Conservation (phyloP, 768 basidiomycete species). For the Suillus alpinus region DNA sequence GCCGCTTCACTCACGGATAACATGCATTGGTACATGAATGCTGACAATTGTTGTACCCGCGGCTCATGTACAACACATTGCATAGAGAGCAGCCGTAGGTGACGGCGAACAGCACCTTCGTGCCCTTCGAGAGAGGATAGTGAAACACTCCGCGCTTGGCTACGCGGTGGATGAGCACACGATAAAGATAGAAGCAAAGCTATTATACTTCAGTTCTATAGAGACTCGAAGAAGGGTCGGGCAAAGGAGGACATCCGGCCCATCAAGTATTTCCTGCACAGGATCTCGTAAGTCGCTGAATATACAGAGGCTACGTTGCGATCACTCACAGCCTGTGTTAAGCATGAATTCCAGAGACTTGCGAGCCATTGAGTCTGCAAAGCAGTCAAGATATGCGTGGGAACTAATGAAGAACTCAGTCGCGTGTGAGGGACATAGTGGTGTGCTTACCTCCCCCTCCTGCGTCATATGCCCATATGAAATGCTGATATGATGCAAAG, state of each 20-base stretch:
- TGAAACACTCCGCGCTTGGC: constrained; percentile 40
- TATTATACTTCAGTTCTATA: constrained; percentile 40
- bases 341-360: constrained; percentile 40
- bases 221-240: constrained; percentile 38
- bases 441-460: constrained; percentile 37
- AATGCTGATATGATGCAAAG: constrained; percentile 53
- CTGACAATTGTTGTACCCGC: constrained; percentile 42
- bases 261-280: constrained; percentile 20
- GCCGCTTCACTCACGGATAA: constrained; percentile 35
- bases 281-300: constrained; percentile 2
- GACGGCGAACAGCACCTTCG: constrained; percentile 35
- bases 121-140: constrained; percentile 40
- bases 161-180: constrained; percentile 20
- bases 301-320: too few species aligned
- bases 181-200: not conserved
- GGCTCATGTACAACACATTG: constrained; percentile 36
- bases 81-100: constrained; percentile 36
- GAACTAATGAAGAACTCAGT: constrained; percentile 24
- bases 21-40: constrained; percentile 40
- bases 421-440: not conserved
- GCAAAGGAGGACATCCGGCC: constrained; percentile 43
- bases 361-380: constrained; percentile 50
- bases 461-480: constrained; percentile 47
- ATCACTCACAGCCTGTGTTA: not conserved
- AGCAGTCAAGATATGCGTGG: constrained; percentile 29